Evolutionary conservation across 768 basidiomycete genomes (phyloP), one percentile per base, ranked within the genome.

Genomic region (Cystofilobasidium ferigula): DNA sequence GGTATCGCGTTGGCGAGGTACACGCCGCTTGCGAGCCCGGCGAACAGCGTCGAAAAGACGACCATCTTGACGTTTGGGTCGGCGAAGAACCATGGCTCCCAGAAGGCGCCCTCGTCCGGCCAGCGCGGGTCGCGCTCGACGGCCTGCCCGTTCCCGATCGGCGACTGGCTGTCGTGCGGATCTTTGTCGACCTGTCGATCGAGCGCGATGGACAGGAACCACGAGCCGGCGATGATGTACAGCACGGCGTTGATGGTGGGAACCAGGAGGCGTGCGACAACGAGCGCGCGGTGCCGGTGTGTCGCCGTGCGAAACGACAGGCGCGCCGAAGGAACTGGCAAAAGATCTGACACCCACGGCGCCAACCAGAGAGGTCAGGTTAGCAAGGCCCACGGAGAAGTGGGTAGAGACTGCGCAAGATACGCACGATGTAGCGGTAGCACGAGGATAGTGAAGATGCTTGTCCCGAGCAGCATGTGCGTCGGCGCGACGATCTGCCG

Each of bases 61-160:
- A 62, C 53, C 2, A 62, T 8, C 34, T 62, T 54, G 47, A 51
- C 47, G 48, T 62, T 62, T 1, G 62, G 51, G 48, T 62, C 62
- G 22, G 9, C 9, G 24, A 62, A 54, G 34, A 62, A 62, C 62
- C 62, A 62, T 2, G 43, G 43, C 32, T 13, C 30, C 62, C 62
- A 62, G n/a, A 62, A 62, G 8, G n/a, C 18, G 45, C 51, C 62
- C 22, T 62, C 62, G 22, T 38, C 5, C 9, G 62, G 62, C 34
- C 22, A 54, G 32, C 4, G 18, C 10, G n/a, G 22, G 36, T 62
- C 45, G 22, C 36, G 35, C 14, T 62, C 6, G 30, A 62, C 36
- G 6, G 4, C 34, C 6, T 6, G 2, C 18, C 61, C 61, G 61
- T 62, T 62, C 22, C 61, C 61, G 22, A 47, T 3, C 20, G n/a